phyloP scores from a whole-genome alignment of 495 filamentous ascomycete species.

The Annulohypoxylon bovei region DNA sequence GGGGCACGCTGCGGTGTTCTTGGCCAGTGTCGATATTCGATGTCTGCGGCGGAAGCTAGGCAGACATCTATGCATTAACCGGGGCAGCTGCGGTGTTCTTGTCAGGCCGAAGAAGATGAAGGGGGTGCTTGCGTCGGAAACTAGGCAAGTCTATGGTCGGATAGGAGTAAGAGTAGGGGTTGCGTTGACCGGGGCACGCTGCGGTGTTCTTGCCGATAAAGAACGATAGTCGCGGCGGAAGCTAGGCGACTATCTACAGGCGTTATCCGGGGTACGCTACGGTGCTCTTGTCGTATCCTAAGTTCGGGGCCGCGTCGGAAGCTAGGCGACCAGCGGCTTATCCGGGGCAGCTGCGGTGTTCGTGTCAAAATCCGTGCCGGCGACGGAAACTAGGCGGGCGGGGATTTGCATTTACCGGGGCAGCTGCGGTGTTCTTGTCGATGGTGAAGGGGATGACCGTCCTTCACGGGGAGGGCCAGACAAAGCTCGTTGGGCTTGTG shows the following conservation, averaged over 20 bases:
- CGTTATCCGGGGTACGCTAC: not conserved
- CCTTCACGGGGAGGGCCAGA: not conserved
- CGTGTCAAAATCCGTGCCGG: not conserved
- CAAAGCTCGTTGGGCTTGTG: not conserved
- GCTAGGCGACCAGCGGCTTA: not conserved
- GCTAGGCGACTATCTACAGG: no score
- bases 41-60: not conserved
- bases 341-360: not conserved
- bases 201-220: not conserved
- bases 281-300: not conserved
- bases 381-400: not conserved
- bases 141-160: no score
- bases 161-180: no score
- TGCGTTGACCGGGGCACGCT: conserved; percentile 1
- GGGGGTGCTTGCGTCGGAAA: not conserved
- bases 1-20: conserved; percentile 1
- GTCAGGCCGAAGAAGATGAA: not conserved
- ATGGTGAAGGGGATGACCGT: not conserved
- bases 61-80: not conserved
- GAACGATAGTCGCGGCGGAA: not conserved
- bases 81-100: not conserved
- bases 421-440: not conserved
- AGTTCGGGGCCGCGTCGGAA: no score
- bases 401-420: not conserved
- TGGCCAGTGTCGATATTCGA: not conserved